Conservation (phyloP, 2,329 filamentous ascomycete species). For the Fusarium phyllophilum region DNA sequence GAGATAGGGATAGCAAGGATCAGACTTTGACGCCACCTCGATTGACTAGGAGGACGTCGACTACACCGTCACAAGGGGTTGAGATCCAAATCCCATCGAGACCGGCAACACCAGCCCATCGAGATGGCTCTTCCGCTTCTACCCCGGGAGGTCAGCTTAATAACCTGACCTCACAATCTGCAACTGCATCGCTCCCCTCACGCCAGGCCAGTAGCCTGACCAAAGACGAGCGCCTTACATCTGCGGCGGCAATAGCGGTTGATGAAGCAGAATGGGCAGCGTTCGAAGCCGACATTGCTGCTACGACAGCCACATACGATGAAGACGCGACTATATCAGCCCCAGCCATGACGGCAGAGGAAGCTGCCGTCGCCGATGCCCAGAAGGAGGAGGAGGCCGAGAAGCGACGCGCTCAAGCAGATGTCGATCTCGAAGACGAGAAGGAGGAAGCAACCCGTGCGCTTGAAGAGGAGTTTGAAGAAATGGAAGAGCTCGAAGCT, state of each 20-base stretch:
- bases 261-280: slow-evolving; percentile 88
- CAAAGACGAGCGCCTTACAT: slow-evolving; percentile 27
- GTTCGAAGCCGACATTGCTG: slow-evolving; percentile 84
- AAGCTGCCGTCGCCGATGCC: slow-evolving; percentile 66
- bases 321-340: slow-evolving; percentile 73
- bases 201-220: slow-evolving; percentile 41
- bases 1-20: slow-evolving; percentile 34
- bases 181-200: slow-evolving; percentile 46
- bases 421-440: slow-evolving; percentile 70
- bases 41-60: slow-evolving; percentile 59
- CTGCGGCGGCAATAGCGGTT: slow-evolving; percentile 43
- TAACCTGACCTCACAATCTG: slow-evolving; percentile 19
- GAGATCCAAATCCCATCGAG: slow-evolving; percentile 72
- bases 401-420: slow-evolving; percentile 64
- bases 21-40: slow-evolving; percentile 53
- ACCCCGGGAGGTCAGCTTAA: slow-evolving; percentile 47
- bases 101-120: slow-evolving; percentile 66
- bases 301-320: slow-evolving; percentile 50
- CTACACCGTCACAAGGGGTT: slow-evolving; percentile 64
- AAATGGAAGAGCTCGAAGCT: slow-evolving; percentile 82
- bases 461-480: slow-evolving; percentile 81
- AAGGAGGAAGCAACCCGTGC: slow-evolving; percentile 79
- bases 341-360: slow-evolving; percentile 72
- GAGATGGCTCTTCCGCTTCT: slow-evolving; percentile 55
- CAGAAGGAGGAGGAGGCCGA: slow-evolving; percentile 62